A percentile compares a stretch with the other conserved stretches of the same genome.
phyloP scores from a whole-genome alignment of 305 asterid species.

The Euphrasia arctica region DNA sequence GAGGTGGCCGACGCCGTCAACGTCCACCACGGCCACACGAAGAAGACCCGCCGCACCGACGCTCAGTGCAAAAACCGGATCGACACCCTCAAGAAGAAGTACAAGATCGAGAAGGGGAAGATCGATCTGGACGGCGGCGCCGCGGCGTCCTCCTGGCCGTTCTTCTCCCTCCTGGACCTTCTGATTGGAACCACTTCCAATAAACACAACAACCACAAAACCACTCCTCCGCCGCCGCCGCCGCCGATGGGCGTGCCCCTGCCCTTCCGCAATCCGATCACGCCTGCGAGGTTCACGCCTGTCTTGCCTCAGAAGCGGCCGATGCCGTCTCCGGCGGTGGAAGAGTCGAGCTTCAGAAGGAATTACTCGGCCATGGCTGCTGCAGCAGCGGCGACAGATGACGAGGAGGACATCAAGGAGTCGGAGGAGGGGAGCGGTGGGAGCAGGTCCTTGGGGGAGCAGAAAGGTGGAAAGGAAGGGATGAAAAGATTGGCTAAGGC shows the following conservation, averaged over 20 bases:
- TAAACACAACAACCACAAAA: slow-evolving; percentile 29
- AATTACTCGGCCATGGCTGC: slow-evolving; percentile 89
- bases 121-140: slow-evolving; percentile 23
- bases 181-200: slow-evolving; percentile 43
- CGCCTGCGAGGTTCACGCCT: slow-evolving; percentile 41
- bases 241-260: slow-evolving; percentile 32
- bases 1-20: slow-evolving; percentile 85
- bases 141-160: slow-evolving; percentile 52
- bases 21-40: slow-evolving; percentile 61
- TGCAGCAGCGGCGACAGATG: slow-evolving; percentile 48
- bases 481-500: slow-evolving; percentile 71
- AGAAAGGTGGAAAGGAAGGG: slow-evolving; percentile 48
- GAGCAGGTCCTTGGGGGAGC: slow-evolving; percentile 43
- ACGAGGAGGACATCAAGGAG: slow-evolving; percentile 28
- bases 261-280: slow-evolving; percentile 30
- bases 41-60: slow-evolving; percentile 65
- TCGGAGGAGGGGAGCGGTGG: slow-evolving; percentile 47
- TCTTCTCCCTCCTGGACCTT: slow-evolving; percentile 41
- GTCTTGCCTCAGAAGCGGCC: slow-evolving; percentile 47
- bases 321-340: slow-evolving; percentile 37
- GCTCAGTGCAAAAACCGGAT: slow-evolving; percentile 71
- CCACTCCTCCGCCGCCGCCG: slow-evolving; percentile 18
- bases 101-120: slow-evolving; percentile 54
- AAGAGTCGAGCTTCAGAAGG: slow-evolving; percentile 55
- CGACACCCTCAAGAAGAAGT: slow-evolving; percentile 69